Evolutionary conservation across 768 basidiomycete species (phyloP), one percentile per base, ranked within the genome.

Genomic region (Sistotremastrum niveocremeum): DNA sequence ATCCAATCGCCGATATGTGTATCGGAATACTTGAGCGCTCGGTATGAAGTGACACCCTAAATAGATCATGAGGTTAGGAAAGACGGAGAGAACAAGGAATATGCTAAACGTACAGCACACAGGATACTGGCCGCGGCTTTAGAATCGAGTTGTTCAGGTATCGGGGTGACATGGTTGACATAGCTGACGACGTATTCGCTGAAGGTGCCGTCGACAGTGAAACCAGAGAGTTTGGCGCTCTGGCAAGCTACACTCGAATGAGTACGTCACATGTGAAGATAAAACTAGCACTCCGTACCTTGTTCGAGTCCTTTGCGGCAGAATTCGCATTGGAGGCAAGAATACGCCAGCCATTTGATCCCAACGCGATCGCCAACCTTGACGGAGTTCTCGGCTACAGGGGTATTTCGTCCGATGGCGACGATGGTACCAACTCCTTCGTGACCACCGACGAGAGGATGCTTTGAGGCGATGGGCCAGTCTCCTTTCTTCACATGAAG

Each of bases 361-460:
- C 87, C 87, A 39, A 89, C 85, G 8, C 82, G 73, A 45, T 87
- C 78, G 12, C 87, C 87, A 35, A 87, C 49, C 56, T 82, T 77
- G 51, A 89, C 73, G 0, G 76, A 74, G 7, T 73, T 76, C 41
- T 67, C 46, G 20, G 61, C 20, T 20, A 20, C 20, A 20, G 20
- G 51, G 0, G 84, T 81, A 57, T 80, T 63, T 6, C 71, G 67
- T 28, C 77, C 87, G 54, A 91, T 84, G 29, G 87, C 88, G 37
- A 90, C 81, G 46, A 94, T 64, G 38, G 70, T 65, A 11, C 89
- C 87, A 8, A 86, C 84, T 51, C 87, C 88, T 63, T 89, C 82
- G 57, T 90, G 88, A 0, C 89, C 85, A 10, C 84, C 84, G 47
- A 88, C 74, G 41, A 87, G 73, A 0, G 81, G 82, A 1, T 68